Conservation (phyloP, 2,329 filamentous ascomycete species). For the Macrophomina pseudophaseolina region DNA sequence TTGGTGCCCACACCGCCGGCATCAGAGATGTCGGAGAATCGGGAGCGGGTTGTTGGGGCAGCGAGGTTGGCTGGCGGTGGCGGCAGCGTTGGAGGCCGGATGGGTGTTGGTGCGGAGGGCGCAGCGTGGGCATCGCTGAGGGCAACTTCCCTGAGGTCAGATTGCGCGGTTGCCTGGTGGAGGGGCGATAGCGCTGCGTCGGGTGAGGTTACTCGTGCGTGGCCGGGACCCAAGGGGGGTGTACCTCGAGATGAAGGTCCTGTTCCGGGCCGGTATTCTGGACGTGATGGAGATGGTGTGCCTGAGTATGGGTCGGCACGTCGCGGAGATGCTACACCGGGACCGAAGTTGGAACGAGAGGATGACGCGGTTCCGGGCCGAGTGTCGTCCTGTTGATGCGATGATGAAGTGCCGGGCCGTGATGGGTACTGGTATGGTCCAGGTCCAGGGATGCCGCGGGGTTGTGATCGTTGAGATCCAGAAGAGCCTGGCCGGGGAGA, state of each 20-base stretch:
- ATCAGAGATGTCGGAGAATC: conserved; percentile 6
- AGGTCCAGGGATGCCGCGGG: background rate
- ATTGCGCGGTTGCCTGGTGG: background rate
- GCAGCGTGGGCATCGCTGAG: background rate
- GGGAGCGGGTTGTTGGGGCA: background rate
- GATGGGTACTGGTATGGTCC: background rate
- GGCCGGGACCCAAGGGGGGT: background rate
- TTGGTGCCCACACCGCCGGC: background rate
- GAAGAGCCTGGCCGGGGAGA: conserved; percentile 8
- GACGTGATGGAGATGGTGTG: background rate
- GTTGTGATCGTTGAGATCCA: background rate
- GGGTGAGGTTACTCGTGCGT: conserved; percentile 4
- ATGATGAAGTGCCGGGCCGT: conserved; percentile 4
- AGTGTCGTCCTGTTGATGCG: background rate
- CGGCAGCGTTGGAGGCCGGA: background rate
- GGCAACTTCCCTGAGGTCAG: conserved; percentile 2
- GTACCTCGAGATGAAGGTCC: background rate
- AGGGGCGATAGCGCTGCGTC: conserved; percentile 13
- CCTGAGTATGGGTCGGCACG: background rate
- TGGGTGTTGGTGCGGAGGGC: background rate
- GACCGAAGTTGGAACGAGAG: background rate
- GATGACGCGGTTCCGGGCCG: background rate
- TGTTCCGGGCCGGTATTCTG: background rate
- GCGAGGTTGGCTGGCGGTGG: background rate
- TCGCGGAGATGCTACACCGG: background rate